Percentiles rank a stretch among this genome's conserved stretches.
Evolutionary conservation across 2,329 filamentous ascomycete genomes (phyloP).

Genomic region (Curvularia lunata): DNA sequence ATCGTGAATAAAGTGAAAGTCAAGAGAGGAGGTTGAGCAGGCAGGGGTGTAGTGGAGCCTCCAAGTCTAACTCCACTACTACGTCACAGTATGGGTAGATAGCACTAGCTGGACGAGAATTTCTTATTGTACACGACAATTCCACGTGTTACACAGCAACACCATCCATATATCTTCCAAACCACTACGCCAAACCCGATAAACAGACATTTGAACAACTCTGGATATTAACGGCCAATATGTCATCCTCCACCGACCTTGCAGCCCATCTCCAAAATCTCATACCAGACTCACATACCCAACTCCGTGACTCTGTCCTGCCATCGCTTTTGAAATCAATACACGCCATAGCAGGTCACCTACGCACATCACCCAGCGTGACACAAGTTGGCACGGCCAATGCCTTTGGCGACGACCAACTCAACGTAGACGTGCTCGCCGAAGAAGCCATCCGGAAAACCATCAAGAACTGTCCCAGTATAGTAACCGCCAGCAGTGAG

Average conservation of each 20-base stretch:
- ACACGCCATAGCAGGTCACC: constrained; percentile 22
- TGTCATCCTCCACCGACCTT: constrained; percentile 10
- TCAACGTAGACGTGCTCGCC: constrained; percentile 64
- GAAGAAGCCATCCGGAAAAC: constrained; percentile 63
- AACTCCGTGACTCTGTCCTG: constrained; percentile 20
- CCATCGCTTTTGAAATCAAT: constrained; percentile 26
- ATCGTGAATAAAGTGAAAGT: not conserved
- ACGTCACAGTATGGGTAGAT: constrained; percentile 11
- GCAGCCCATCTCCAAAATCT: constrained; percentile 9
- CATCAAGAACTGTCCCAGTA: constrained; percentile 59
- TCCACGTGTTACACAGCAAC: not conserved
- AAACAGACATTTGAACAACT: not conserved
- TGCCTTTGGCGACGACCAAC: constrained; percentile 63
- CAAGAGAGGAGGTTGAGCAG: not conserved
- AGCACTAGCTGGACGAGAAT: constrained; percentile 10
- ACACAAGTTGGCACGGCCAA: constrained; percentile 51
- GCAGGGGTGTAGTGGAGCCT: constrained; percentile 10
- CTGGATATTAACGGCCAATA: not conserved
- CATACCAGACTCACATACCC: constrained; percentile 7
- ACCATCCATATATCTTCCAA: not conserved
- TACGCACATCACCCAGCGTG: constrained; percentile 25
- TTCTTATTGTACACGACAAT: not conserved
- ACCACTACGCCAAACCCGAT: not conserved
- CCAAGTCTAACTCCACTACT: constrained; percentile 14
- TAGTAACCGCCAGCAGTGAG: constrained; percentile 66